phyloP scores from a whole-genome alignment of 1,284 basidiomycete species.

The Mycena sp. region DNA sequence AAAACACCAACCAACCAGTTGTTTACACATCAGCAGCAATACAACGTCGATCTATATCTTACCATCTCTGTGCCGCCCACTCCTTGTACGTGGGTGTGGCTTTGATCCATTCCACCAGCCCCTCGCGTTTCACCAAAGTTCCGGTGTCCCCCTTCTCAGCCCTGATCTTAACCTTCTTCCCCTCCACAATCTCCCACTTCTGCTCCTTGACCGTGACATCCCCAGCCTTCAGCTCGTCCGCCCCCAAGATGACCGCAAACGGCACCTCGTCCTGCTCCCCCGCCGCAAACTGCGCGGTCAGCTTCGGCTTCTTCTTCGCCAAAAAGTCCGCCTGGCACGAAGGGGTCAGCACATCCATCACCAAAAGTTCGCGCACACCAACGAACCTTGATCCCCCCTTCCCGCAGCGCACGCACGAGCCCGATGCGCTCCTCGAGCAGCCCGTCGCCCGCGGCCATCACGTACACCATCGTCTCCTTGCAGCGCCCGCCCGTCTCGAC shows the following conservation, averaged over 20 bases:
- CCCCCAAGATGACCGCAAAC: slow-evolving; percentile 68
- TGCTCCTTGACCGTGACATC: slow-evolving; percentile 95
- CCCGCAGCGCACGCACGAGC: slow-evolving; percentile 86
- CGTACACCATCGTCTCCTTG: slow-evolving; percentile 95
- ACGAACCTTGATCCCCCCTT: slow-evolving; percentile 88
- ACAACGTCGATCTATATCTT: background rate
- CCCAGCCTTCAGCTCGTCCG: slow-evolving; percentile 86
- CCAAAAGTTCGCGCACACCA: background rate
- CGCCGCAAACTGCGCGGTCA: slow-evolving; percentile 83
- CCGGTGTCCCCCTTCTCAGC: slow-evolving; percentile 58
- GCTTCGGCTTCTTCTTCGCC: slow-evolving; percentile 93
- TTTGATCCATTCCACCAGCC: slow-evolving; percentile 79
- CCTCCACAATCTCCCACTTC: slow-evolving; percentile 80
- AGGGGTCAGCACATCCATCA: slow-evolving; percentile 16
- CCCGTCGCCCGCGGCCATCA: slow-evolving; percentile 94
- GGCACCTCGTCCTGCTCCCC: slow-evolving; percentile 85
- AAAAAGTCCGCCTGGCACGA: slow-evolving; percentile 85
- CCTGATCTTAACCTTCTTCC: slow-evolving; percentile 67
- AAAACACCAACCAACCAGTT: too few species aligned
- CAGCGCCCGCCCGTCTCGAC: slow-evolving; percentile 79
- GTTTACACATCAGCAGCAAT: too few species aligned
- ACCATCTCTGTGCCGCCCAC: slow-evolving; percentile 45
- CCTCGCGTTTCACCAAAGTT: slow-evolving; percentile 71
- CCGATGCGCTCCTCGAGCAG: slow-evolving; percentile 87
- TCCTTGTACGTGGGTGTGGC: slow-evolving; percentile 54